These are phyloP conservation scores for Poterioochromonas sp. DNA, from an alignment of 352 stramenopile genomes.

Conservation along the genomic window DNA sequence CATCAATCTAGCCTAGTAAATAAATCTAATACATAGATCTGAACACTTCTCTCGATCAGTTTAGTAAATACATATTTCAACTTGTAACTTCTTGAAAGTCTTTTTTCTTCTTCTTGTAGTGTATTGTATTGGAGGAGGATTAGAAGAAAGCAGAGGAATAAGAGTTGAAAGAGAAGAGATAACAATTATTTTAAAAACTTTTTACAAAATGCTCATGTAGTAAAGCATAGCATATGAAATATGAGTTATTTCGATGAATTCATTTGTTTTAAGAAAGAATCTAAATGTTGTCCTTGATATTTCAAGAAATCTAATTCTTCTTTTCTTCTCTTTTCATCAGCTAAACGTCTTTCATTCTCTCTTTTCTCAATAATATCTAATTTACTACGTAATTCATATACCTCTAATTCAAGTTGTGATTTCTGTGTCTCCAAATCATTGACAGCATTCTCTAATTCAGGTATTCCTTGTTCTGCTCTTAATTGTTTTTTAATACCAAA, in stretches of 20 bases:
- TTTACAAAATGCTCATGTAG: too few species aligned
- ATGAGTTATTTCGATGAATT: constrained; percentile 24
- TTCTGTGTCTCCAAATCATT: constrained; percentile 9
- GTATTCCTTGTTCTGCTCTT: constrained; percentile 80
- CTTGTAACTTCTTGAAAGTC: too few species aligned
- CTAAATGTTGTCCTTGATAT: constrained; percentile 86
- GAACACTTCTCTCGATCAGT: too few species aligned
- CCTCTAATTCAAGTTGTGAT: constrained; percentile 54
- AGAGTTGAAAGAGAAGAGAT: too few species aligned
- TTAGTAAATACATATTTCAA: too few species aligned
- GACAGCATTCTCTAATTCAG: constrained; percentile 58
- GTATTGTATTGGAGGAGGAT: too few species aligned
- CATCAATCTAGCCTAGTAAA: too few species aligned
- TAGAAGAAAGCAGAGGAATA: too few species aligned
- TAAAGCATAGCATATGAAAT: too few species aligned
- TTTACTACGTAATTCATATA: constrained; percentile 75
- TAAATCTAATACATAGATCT: too few species aligned
- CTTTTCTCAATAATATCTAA: constrained; percentile 83
- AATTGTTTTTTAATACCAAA: constrained; percentile 86
- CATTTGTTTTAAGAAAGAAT: constrained; percentile 76
- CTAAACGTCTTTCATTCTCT: constrained; percentile 63
- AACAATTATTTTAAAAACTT: too few species aligned
- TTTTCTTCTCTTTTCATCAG: constrained; percentile 84
- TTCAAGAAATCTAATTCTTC: constrained; percentile 87
- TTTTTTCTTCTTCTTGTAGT: too few species aligned